These are phyloP conservation scores for Plenodomus biglobosus DNA, from an alignment of 2,329 filamentous ascomycete genomes.

Conservation along the genomic window DNA sequence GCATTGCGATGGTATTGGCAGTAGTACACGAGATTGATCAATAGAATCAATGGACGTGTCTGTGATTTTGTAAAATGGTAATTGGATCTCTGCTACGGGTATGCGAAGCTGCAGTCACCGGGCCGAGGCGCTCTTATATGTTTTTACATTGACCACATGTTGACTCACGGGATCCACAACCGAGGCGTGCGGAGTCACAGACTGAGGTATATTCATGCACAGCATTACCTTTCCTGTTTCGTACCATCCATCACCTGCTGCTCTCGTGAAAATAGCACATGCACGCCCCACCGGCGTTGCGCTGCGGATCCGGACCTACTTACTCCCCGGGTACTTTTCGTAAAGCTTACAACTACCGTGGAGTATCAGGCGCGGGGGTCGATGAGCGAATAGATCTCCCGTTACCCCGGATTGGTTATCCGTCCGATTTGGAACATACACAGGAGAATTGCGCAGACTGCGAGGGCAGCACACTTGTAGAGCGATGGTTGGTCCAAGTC, in stretches of 20 bases:
- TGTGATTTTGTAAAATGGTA: not conserved
- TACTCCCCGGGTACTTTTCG: conserved; percentile 11
- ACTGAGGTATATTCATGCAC: not conserved
- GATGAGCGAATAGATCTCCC: conserved; percentile 5
- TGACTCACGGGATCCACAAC: conserved; percentile 9
- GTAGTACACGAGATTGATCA: not conserved
- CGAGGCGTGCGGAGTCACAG: conserved; percentile 11
- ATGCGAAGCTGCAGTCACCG: not conserved
- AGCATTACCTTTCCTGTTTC: conserved; percentile 4
- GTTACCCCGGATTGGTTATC: conserved; percentile 12
- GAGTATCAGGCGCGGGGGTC: not conserved
- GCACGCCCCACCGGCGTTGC: conserved; percentile 1
- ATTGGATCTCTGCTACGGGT: no score
- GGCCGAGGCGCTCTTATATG: conserved; percentile 7
- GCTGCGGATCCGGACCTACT: conserved; percentile 9
- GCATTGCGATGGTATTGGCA: conserved; percentile 19
- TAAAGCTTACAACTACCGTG: not conserved
- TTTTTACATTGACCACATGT: no score
- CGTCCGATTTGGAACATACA: not conserved
- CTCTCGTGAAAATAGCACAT: conserved; percentile 9
- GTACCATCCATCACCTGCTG: conserved; percentile 12
- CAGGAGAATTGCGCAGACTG: not conserved
- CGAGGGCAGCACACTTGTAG: not conserved
- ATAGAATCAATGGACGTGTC: not conserved
- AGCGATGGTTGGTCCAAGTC: not conserved